These are phyloP conservation scores for Fusarium mundagurra DNA, from an alignment of 2,329 filamentous ascomycete species.

Conservation along the genomic window DNA sequence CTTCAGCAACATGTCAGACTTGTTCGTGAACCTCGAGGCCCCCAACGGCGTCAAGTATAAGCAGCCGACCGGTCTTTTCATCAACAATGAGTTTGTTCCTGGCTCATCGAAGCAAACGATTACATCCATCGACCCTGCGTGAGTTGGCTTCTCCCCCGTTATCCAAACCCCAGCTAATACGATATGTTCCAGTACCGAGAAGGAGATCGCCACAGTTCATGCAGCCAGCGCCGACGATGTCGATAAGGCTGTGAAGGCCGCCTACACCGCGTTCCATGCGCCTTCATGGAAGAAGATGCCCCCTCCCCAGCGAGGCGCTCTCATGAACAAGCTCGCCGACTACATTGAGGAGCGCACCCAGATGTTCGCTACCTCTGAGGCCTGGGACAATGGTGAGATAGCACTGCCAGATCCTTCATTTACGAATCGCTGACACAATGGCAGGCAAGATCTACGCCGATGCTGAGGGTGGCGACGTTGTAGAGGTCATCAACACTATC, in stretches of 20 bases:
- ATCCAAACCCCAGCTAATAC: neutral
- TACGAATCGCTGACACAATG: neutral
- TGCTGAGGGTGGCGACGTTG: slow-evolving; percentile 68
- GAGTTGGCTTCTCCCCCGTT: neutral
- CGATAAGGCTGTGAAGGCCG: slow-evolving; percentile 50
- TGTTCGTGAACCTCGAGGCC: slow-evolving; percentile 71
- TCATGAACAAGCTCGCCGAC: slow-evolving; percentile 74
- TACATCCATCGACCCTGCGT: slow-evolving; percentile 46
- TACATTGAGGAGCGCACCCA: slow-evolving; percentile 68
- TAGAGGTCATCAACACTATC: slow-evolving; percentile 49
- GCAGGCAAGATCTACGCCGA: slow-evolving; percentile 70
- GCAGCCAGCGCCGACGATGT: slow-evolving; percentile 44
- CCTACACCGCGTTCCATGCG: slow-evolving; percentile 73
- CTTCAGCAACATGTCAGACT: slow-evolving; percentile 38
- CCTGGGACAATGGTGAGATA: slow-evolving; percentile 67
- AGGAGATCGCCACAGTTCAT: slow-evolving; percentile 44
- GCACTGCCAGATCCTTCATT: slow-evolving; percentile 50
- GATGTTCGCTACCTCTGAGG: slow-evolving; percentile 64
- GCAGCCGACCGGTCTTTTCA: slow-evolving; percentile 81
- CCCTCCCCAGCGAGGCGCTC: slow-evolving; percentile 69
- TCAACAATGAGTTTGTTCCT: slow-evolving; percentile 83
- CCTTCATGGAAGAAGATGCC: slow-evolving; percentile 75
- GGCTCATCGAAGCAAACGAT: slow-evolving; percentile 41
- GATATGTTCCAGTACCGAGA: slow-evolving; percentile 38
- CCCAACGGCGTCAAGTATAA: slow-evolving; percentile 80